phyloP scores from a whole-genome alignment of 441 rosid genomes.

The Populus tomentosa region DNA sequence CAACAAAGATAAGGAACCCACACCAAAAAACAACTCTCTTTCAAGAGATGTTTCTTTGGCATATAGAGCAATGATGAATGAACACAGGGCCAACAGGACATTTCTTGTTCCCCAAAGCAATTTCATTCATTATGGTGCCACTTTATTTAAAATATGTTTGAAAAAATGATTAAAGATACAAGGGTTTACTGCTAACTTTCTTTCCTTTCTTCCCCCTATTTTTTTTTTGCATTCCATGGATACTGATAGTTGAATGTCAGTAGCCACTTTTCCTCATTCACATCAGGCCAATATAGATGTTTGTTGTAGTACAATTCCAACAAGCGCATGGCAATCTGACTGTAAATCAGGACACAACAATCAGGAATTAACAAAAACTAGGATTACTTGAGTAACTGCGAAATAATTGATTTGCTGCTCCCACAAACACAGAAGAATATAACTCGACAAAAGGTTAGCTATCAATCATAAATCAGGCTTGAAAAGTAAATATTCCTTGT shows the following conservation, averaged over 20 bases:
- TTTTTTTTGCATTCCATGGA: neutral
- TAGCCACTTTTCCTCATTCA: neutral
- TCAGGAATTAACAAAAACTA: neutral
- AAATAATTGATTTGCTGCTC: neutral
- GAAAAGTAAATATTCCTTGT: neutral
- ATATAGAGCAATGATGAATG: neutral
- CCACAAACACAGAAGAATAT: neutral
- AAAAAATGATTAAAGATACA: neutral
- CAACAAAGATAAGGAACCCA: slow-evolving; percentile 2
- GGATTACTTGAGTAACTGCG: neutral
- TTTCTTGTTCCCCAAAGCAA: neutral
- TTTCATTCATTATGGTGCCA: neutral
- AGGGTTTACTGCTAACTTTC: neutral
- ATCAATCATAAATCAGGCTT: neutral
- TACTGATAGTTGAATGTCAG: neutral
- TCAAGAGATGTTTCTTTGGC: neutral
- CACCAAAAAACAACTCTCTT: neutral
- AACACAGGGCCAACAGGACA: neutral
- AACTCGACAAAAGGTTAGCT: neutral
- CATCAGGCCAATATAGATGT: neutral
- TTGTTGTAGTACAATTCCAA: neutral
- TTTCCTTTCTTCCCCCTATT: neutral
- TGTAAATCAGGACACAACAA: neutral
- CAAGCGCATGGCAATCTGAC: neutral
- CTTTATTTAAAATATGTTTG: neutral